These are phyloP conservation scores for Diaporthe capsici DNA, from an alignment of 2,329 filamentous ascomycete genomes.

Conservation along the genomic window DNA sequence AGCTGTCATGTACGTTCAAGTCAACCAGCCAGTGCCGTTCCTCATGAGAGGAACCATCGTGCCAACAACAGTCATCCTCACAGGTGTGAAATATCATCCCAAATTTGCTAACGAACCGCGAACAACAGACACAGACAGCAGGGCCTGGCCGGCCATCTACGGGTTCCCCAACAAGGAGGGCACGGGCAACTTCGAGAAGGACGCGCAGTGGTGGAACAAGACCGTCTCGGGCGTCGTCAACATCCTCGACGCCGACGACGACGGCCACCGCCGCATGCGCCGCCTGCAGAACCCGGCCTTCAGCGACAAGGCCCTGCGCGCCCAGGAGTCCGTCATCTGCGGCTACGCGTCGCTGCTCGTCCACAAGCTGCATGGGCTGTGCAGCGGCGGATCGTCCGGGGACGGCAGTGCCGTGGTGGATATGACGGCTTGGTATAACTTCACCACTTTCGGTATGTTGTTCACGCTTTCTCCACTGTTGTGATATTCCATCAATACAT, in stretches of 20 bases:
- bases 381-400: constrained; percentile 16
- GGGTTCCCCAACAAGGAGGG: constrained; percentile 36
- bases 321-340: constrained; percentile 46
- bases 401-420: constrained; percentile 42
- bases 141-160: constrained; percentile 35
- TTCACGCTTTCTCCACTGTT: constrained; percentile 48
- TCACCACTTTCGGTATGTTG: constrained; percentile 46
- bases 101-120: neutral
- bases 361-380: constrained; percentile 33
- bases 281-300: constrained; percentile 47
- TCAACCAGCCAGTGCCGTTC: neutral
- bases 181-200: constrained; percentile 31
- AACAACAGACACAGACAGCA: constrained; percentile 7
- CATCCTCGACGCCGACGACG: constrained; percentile 36
- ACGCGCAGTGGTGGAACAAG: constrained; percentile 38
- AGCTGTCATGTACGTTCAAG: constrained; percentile 24
- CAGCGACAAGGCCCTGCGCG: constrained; percentile 47
- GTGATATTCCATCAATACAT: constrained; percentile 46
- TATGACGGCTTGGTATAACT: constrained; percentile 46
- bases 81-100: no score
- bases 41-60: neutral
- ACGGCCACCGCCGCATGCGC: constrained; percentile 44
- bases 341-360: constrained; percentile 43
- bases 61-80: neutral
- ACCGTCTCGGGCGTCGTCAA: constrained; percentile 35